A percentile compares a stretch with the other conserved stretches of the same genome.
These are phyloP conservation scores for Hymenoscyphus salicellus DNA, from an alignment of 2,329 filamentous ascomycete species.

Conservation along the genomic window DNA sequence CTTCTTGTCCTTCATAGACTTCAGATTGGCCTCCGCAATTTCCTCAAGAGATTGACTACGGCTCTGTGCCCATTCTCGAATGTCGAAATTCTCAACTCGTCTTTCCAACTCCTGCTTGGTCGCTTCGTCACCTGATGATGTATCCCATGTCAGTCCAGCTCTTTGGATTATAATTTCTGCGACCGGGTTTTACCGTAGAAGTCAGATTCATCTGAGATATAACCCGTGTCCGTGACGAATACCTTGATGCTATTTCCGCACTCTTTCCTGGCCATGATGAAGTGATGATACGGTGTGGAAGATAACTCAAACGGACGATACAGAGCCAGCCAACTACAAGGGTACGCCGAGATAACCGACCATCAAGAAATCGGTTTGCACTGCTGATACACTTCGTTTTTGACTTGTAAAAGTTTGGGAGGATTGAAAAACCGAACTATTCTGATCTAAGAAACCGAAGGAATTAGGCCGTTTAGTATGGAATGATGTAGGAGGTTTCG, in stretches of 20 bases:
- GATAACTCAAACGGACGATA: not conserved
- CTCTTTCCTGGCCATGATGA: slow-evolving; percentile 20
- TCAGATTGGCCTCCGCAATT: slow-evolving; percentile 33
- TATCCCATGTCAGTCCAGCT: slow-evolving; percentile 16
- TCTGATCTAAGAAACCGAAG: not conserved
- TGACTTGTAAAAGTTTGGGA: not conserved
- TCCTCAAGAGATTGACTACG: slow-evolving; percentile 36
- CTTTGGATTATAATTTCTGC: not conserved
- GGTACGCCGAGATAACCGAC: not conserved
- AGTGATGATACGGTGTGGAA: not conserved
- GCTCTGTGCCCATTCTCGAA: slow-evolving; percentile 48
- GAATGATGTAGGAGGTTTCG: not conserved
- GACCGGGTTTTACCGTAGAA: slow-evolving; percentile 50
- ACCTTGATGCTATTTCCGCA: slow-evolving; percentile 4
- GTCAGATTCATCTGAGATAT: slow-evolving; percentile 47
- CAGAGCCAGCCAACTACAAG: not conserved
- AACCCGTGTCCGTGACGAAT: slow-evolving; percentile 15
- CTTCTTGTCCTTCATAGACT: slow-evolving; percentile 10
- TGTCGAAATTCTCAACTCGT: slow-evolving; percentile 51
- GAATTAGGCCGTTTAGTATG: not conserved
- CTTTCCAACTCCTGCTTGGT: slow-evolving; percentile 47
- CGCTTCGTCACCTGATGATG: slow-evolving; percentile 51
- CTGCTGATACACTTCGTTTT: not conserved
- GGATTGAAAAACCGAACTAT: not conserved
- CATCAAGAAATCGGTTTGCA: not conserved